Conservation (phyloP, 345 rosid genomes). For the Anacardium occidentale region DNA sequence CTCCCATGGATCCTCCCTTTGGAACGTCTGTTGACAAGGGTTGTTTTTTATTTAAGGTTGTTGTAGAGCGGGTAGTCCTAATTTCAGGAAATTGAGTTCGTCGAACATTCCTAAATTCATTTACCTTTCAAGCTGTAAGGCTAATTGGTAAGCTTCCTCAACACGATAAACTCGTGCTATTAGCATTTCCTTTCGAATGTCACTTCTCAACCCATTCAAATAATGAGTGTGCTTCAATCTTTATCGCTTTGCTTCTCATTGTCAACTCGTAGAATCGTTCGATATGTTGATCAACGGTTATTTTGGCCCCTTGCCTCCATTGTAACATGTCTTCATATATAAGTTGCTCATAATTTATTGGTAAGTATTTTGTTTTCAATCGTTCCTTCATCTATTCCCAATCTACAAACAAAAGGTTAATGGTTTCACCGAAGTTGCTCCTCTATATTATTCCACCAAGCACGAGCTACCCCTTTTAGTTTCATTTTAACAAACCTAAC, state of each 20-base stretch:
- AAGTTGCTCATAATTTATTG: neutral
- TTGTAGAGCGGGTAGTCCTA: too few species aligned
- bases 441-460: neutral
- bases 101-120: neutral
- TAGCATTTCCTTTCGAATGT: neutral
- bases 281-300: neutral
- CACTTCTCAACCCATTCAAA: neutral
- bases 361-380: neutral
- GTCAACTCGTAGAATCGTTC: too few species aligned
- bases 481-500: too few species aligned
- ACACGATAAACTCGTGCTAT: neutral
- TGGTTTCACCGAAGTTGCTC: neutral
- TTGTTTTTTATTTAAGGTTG: neutral
- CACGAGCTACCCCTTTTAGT: too few species aligned
- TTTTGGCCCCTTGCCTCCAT: neutral
- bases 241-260: neutral
- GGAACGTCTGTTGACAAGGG: neutral
- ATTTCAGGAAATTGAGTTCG: too few species aligned
- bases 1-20: too few species aligned
- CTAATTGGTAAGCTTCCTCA: neutral
- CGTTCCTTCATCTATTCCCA: slow-evolving; percentile 10
- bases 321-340: neutral
- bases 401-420: neutral
- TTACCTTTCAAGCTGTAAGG: neutral
- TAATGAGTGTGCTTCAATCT: neutral